Base-by-base conservation (phyloP, 345 rosid genomes). In the Salix arbutifolia region DNA sequence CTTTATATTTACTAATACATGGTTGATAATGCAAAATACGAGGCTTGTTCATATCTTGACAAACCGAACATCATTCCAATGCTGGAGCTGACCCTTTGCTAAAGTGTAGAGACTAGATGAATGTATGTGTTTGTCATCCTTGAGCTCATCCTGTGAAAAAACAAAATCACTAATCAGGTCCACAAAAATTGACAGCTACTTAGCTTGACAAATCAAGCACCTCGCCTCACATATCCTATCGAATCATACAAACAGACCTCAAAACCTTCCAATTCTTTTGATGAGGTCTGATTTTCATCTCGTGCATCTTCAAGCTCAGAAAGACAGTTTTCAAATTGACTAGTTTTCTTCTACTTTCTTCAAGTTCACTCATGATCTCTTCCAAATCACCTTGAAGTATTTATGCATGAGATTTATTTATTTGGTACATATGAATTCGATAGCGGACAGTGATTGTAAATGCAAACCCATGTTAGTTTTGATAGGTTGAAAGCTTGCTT, bases 261-360 rank as follows among this genome's bases (percentile, higher is more conserved):
- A 77, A 92, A 79, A 82, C 88, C 90, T 78, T 88, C 90, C 80
- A 89, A 85, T 81, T 96, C 89, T 85, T 91, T 90, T 69, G 86
- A 88, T 85, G 92, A 80, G 67, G 81, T 81, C 46, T 81, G 79
- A 83, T 92, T 93, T 81, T 88, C 87, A 65, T 91, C 91, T 79
- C n/a, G n/a, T n/a, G n/a, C n/a, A n/a, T n/a, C n/a, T n/a, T n/a
- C 82, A 81, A 96, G 96, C 86, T 96, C 97, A 52, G 89, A 86
- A 77, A 96, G 91, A 72, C 95, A 97, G 73, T 88, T 81, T 82
- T 90, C 80, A 89, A 80, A 82, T 80, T 87, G 73, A 96, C 85
- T 80, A 93, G 77, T 83, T 92, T 96, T 86, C 98, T 88, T 88
- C 95, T 89, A 80, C 91, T 90, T 77, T 91, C 98, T 87, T 96